These are phyloP conservation scores for Monascus purpureus DNA, from an alignment of 495 filamentous ascomycete genomes.

Conservation along the genomic window DNA sequence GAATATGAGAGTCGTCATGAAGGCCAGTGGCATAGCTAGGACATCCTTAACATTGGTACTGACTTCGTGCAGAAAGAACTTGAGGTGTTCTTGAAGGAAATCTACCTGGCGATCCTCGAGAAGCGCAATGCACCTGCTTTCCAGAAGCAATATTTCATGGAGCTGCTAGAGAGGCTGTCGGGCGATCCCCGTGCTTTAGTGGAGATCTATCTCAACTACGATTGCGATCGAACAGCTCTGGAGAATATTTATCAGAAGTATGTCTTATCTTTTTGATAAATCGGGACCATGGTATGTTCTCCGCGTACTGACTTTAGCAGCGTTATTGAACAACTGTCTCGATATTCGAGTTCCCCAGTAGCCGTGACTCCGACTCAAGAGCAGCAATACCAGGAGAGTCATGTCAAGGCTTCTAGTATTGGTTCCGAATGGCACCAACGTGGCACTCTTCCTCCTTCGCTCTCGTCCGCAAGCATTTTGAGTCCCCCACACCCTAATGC, in stretches of 20 bases:
- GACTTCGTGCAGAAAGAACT: slow-evolving; percentile 69
- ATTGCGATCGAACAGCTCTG: slow-evolving; percentile 81
- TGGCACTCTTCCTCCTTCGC: slow-evolving; percentile 69
- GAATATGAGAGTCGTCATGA: slow-evolving; percentile 84
- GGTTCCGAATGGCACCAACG: slow-evolving; percentile 69
- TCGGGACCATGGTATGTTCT: not conserved
- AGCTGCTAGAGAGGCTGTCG: slow-evolving; percentile 67
- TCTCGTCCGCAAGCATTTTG: slow-evolving; percentile 62
- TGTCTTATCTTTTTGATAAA: slow-evolving; percentile 4
- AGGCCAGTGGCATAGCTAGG: slow-evolving; percentile 36
- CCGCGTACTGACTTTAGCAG: slow-evolving; percentile 22
- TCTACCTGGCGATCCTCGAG: slow-evolving; percentile 88
- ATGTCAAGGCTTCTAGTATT: slow-evolving; percentile 40
- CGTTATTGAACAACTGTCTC: slow-evolving; percentile 83
- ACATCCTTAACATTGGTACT: slow-evolving; percentile 1
- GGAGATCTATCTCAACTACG: slow-evolving; percentile 96
- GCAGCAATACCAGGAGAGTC: slow-evolving; percentile 68
- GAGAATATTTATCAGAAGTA: slow-evolving; percentile 91
- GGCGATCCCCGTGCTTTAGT: slow-evolving; percentile 80
- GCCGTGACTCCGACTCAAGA: slow-evolving; percentile 62
- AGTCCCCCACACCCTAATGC: slow-evolving; percentile 28
- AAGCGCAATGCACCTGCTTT: slow-evolving; percentile 71
- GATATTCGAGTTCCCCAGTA: slow-evolving; percentile 61
- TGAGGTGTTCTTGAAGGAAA: slow-evolving; percentile 95
- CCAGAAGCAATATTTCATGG: slow-evolving; percentile 86